phyloP scores from a whole-genome alignment of 2,329 filamentous ascomycete species.

The Peltaster fructicola region DNA sequence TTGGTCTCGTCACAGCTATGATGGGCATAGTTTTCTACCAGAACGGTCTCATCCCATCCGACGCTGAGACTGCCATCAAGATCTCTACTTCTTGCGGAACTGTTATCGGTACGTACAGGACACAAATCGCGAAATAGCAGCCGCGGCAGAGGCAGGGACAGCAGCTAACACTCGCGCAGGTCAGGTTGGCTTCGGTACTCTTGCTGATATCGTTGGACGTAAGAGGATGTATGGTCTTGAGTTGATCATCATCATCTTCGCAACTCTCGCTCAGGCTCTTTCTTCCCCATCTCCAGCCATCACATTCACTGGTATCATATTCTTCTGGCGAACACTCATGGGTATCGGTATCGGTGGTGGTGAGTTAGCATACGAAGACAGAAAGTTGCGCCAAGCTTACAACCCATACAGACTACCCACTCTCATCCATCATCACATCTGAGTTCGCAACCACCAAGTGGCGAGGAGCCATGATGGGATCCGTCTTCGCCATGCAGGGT shows the following conservation, averaged over 20 bases:
- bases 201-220: constrained; percentile 61
- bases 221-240: constrained; percentile 76
- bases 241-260: constrained; percentile 63
- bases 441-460: constrained; percentile 78
- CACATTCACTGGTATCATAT: constrained; percentile 45
- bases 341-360: constrained; percentile 58
- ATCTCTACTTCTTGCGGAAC: constrained; percentile 69
- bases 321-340: constrained; percentile 72
- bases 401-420: constrained; percentile 51
- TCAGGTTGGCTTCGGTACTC: constrained; percentile 60
- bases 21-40: constrained; percentile 62
- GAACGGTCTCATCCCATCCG: constrained; percentile 28
- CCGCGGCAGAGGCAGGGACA: too few relatives aligned
- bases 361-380: constrained; percentile 4
- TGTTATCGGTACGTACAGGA: too few relatives aligned
- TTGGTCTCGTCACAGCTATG: constrained; percentile 56
- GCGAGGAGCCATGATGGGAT: constrained; percentile 73
- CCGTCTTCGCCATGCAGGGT: constrained; percentile 77
- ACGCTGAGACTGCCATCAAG: constrained; percentile 67
- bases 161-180: too few relatives aligned
- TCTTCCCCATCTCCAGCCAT: constrained; percentile 45
- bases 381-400: too few relatives aligned
- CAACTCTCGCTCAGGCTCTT: constrained; percentile 55
- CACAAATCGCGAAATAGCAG: too few relatives aligned
- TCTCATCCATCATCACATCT: constrained; percentile 69